Evolutionary conservation across 257 asterid species (phyloP).

Genomic region (Orobanche coerulescens): DNA sequence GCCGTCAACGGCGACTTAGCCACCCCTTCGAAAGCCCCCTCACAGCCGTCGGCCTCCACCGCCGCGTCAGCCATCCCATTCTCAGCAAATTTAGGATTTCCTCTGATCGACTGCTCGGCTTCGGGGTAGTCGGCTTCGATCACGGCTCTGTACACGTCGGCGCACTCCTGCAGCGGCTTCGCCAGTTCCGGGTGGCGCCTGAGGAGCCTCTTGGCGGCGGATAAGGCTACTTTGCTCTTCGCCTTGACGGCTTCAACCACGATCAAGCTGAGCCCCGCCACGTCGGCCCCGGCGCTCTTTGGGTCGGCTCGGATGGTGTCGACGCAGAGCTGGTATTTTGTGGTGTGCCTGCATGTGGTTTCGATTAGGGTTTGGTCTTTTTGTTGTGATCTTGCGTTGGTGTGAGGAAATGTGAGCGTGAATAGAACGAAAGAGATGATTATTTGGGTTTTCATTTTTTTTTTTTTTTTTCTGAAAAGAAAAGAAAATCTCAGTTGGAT

Average conservation of each 20-base stretch:
- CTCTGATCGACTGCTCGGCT: slow-evolving; percentile 36
- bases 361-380: slow-evolving; percentile 27
- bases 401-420: not conserved
- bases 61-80: slow-evolving; percentile 49
- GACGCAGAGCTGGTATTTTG: slow-evolving; percentile 50
- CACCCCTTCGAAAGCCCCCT: slow-evolving; percentile 18
- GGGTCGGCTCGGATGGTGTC: slow-evolving; percentile 21
- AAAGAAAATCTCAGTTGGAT: not conserved
- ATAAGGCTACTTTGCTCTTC: slow-evolving; percentile 16
- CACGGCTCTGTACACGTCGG: slow-evolving; percentile 25
- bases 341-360: slow-evolving; percentile 49
- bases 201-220: slow-evolving; percentile 15
- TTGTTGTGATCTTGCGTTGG: not conserved
- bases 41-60: slow-evolving; percentile 42
- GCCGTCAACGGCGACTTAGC: slow-evolving; percentile 26
- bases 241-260: slow-evolving; percentile 34
- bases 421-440: not conserved
- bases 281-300: slow-evolving; percentile 20
- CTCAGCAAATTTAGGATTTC: slow-evolving; percentile 54
- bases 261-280: slow-evolving; percentile 33
- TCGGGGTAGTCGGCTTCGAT: slow-evolving; percentile 30
- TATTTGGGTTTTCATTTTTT: slow-evolving; percentile 13
- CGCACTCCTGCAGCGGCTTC: slow-evolving; percentile 24
- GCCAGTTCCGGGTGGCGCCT: slow-evolving; percentile 16
- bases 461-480: not conserved